Evolutionary conservation across 2,329 filamentous ascomycete genomes (phyloP).

Genomic region (Microthyrium microscopicum): DNA sequence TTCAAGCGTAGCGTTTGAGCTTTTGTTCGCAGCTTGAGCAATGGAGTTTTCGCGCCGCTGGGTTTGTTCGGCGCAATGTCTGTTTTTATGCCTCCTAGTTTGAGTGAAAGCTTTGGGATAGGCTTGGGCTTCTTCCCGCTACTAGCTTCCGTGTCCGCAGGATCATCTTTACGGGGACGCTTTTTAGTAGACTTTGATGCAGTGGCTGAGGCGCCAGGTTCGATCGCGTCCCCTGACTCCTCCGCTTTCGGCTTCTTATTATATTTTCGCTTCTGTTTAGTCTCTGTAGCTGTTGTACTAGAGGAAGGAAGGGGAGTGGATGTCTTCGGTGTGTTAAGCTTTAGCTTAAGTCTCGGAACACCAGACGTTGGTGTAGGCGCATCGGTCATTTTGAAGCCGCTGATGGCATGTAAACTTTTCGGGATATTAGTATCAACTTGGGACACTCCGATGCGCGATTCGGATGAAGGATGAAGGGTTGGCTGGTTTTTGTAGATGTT

Average conservation of each 20-base stretch:
- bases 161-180: constrained; percentile 19
- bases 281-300: constrained; percentile 23
- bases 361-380: no score
- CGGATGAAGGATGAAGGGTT: no score
- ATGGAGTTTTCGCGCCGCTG: constrained; percentile 9
- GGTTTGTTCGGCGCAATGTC: constrained; percentile 15
- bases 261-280: constrained; percentile 25
- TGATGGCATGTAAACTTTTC: no score
- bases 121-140: not conserved
- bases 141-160: not conserved
- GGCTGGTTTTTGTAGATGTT: no score
- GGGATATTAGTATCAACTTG: no score
- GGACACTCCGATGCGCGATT: no score
- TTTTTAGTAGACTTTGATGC: constrained; percentile 19
- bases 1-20: constrained; percentile 24
- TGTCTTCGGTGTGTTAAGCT: no score
- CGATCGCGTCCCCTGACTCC: constrained; percentile 14
- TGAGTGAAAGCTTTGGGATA: constrained; percentile 17
- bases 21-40: constrained; percentile 17
- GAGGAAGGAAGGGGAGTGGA: no score
- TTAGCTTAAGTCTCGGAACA: no score
- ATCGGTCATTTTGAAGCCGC: no score
- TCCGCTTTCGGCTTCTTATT: constrained; percentile 21
- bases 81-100: constrained; percentile 16
- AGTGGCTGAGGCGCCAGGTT: constrained; percentile 16